Evolutionary conservation across 78 protist genomes (phyloP).

Genomic region (Chrysochromulina tobinii): DNA sequence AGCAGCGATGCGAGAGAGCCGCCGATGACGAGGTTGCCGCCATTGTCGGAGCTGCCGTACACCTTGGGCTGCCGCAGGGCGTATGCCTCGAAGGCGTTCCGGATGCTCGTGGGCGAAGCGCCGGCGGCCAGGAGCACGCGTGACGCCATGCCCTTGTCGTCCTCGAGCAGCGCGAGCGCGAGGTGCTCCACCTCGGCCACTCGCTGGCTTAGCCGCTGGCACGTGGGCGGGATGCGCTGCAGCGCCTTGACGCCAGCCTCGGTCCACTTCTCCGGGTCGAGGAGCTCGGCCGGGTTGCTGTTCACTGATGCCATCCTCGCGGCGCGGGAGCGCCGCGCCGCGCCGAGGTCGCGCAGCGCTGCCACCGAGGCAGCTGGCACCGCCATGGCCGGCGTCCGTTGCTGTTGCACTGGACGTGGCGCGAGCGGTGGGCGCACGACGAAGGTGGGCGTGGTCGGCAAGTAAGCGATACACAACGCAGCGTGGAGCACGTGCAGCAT

Average conservation of each 20-base stretch:
- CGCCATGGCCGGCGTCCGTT: no score
- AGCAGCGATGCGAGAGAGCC: not conserved
- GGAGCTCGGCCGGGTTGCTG: not conserved
- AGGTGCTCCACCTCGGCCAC: conserved; percentile 30
- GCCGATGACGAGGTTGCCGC: not conserved
- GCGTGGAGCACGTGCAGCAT: no score
- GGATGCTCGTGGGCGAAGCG: not conserved
- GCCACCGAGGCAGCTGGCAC: no score
- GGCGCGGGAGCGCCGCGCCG: no score
- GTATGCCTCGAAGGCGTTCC: not conserved
- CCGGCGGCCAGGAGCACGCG: not conserved
- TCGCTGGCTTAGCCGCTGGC: not conserved
- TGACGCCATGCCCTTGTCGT: not conserved
- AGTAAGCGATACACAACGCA: no score
- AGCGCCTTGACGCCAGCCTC: not conserved
- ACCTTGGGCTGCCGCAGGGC: not conserved
- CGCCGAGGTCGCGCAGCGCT: no score
- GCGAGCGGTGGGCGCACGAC: no score
- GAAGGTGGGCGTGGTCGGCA: no score
- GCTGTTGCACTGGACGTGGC: no score
- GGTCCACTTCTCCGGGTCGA: not conserved
- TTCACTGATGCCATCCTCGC: no score
- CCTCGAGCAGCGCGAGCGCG: not conserved
- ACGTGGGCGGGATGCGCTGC: not conserved
- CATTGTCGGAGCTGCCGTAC: not conserved